Conservation (phyloP, 331 rosid species). For the Pyracantha coccinea region DNA sequence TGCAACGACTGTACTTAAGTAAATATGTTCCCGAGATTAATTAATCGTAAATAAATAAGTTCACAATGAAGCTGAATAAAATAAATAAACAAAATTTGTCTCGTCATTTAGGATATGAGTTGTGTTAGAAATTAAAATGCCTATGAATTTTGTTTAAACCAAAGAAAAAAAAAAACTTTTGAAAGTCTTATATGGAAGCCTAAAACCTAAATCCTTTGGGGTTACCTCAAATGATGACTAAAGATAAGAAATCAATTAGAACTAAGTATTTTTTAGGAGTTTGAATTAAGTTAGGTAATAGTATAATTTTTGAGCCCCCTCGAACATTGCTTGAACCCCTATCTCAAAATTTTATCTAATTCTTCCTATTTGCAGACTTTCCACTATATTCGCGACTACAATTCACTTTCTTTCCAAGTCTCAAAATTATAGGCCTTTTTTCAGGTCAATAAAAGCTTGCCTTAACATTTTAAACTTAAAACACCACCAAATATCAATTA, state of each 20-base stretch:
- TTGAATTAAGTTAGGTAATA: background rate
- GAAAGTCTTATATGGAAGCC: background rate
- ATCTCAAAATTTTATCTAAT: background rate
- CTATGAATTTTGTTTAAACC: too few species aligned
- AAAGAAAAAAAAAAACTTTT: too few species aligned
- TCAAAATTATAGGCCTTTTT: background rate
- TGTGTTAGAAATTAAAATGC: background rate
- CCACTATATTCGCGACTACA: background rate
- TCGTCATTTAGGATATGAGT: background rate
- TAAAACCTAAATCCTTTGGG: background rate
- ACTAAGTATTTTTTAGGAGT: background rate
- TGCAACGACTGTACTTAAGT: background rate
- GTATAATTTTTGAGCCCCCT: background rate
- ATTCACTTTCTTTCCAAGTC: background rate
- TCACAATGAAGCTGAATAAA: background rate
- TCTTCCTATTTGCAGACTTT: background rate
- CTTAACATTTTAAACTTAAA: background rate
- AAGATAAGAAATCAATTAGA: too few species aligned
- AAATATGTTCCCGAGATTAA: too few species aligned
- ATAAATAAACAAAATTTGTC: too few species aligned
- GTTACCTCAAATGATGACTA: background rate
- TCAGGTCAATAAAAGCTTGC: background rate
- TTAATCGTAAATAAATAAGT: background rate
- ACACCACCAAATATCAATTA: background rate
- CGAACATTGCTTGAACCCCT: background rate